Evolutionary conservation across 1,139 yeast genomes (phyloP).

Genomic region (Candida sojae): DNA sequence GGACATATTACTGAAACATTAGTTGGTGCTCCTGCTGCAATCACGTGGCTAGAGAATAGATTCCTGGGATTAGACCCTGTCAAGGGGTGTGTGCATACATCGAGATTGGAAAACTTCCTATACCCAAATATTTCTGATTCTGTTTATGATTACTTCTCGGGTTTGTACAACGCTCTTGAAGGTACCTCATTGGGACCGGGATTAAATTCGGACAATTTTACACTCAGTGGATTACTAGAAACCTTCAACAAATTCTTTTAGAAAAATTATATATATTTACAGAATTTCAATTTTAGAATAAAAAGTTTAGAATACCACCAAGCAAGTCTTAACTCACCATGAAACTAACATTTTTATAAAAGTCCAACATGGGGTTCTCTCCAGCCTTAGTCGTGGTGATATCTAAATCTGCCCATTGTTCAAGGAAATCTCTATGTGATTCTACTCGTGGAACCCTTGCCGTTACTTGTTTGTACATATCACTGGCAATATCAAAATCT

Average conservation of each 20-base stretch:
- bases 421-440: constrained; percentile 65
- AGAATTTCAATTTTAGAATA: no score
- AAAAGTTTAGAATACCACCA: no score
- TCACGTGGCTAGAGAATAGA: constrained; percentile 25
- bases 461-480: constrained; percentile 63
- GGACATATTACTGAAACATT: constrained; percentile 29
- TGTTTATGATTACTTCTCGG: neutral
- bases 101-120: constrained; percentile 23
- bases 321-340: constrained; percentile 27
- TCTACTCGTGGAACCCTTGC: constrained; percentile 60
- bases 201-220: neutral
- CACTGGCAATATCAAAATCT: constrained; percentile 64
- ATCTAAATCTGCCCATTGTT: constrained; percentile 71
- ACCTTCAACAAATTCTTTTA: neutral
- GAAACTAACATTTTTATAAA: constrained; percentile 77
- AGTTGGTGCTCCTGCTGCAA: constrained; percentile 32
- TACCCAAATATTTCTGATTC: constrained; percentile 19
- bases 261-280: neutral
- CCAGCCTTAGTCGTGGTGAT: constrained; percentile 73
- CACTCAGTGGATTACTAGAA: neutral
- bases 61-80: constrained; percentile 25
- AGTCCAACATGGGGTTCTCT: constrained; percentile 84
- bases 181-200: neutral
- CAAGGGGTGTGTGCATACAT: constrained; percentile 27
- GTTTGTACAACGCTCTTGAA: neutral